Conservation (phyloP, 2,329 filamentous ascomycete genomes). For the Cordyceps javanica region DNA sequence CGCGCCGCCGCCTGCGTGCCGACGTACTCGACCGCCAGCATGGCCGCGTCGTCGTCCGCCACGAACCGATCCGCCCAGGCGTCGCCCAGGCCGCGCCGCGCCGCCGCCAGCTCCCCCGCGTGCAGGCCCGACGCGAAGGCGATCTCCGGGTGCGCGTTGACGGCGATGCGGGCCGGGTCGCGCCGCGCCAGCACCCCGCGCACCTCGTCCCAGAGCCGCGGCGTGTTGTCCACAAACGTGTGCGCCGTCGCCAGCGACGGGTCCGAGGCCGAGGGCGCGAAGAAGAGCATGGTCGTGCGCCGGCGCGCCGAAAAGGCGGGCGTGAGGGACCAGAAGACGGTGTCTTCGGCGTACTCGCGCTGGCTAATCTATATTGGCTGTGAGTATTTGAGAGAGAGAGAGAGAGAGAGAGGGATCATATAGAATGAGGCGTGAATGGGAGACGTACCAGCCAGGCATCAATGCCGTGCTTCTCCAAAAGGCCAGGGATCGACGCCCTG, state of each 20-base stretch:
- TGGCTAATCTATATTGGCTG: conserved; percentile 36
- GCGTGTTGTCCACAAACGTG: conserved; percentile 43
- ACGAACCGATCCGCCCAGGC: conserved; percentile 35
- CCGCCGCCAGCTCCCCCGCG: conserved; percentile 37
- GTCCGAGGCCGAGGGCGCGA: conserved; percentile 33
- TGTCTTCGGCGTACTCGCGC: conserved; percentile 46
- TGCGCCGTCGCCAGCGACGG: conserved; percentile 24
- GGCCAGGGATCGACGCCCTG: conserved; percentile 32
- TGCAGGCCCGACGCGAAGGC: conserved; percentile 42
- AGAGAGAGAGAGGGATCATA: neutral
- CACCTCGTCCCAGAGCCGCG: conserved; percentile 35
- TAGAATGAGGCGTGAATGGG: neutral
- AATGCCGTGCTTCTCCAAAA: conserved; percentile 38
- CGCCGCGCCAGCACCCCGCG: conserved; percentile 29
- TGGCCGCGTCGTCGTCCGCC: conserved; percentile 27
- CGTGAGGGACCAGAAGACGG: conserved; percentile 45
- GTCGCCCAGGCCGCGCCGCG: conserved; percentile 29
- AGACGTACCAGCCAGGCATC: conserved; percentile 41
- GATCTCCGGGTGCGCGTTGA: conserved; percentile 39
- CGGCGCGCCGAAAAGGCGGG: conserved; percentile 42
- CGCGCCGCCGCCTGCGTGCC: conserved; percentile 36
- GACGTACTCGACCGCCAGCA: conserved; percentile 41
- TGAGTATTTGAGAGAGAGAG: neutral
- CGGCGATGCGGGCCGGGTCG: conserved; percentile 32
- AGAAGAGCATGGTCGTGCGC: conserved; percentile 44